Evolutionary conservation across 2,329 filamentous ascomycete genomes (phyloP).

Genomic region (Daldinia sp.): DNA sequence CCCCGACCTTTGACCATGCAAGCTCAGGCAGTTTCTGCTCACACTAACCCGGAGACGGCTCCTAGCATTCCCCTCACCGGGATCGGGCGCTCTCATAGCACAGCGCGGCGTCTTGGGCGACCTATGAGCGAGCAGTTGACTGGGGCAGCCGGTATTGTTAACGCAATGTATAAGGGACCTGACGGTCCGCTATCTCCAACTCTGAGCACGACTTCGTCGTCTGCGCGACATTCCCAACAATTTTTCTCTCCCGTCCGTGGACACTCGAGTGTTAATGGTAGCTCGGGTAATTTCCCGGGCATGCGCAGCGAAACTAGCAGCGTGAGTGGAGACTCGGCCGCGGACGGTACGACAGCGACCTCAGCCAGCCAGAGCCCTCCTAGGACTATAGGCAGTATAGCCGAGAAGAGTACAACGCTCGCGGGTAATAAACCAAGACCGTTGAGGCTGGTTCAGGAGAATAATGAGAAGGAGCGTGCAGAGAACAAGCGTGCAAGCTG

Average conservation of each 20-base stretch:
- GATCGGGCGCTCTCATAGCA: slow-evolving; percentile 62
- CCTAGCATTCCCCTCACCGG: slow-evolving; percentile 75
- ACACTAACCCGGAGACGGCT: slow-evolving; percentile 75
- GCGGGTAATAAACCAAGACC: slow-evolving; percentile 82
- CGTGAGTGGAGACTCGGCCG: slow-evolving; percentile 72
- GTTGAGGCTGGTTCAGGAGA: slow-evolving; percentile 86
- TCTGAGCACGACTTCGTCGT: slow-evolving; percentile 57
- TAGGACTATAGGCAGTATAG: slow-evolving; percentile 48
- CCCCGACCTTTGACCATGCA: slow-evolving; percentile 64
- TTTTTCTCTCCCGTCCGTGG: slow-evolving; percentile 60
- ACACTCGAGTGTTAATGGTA: slow-evolving; percentile 41
- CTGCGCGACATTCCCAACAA: slow-evolving; percentile 65
- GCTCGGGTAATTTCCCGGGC: slow-evolving; percentile 73
- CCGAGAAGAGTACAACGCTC: slow-evolving; percentile 66
- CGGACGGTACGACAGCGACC: slow-evolving; percentile 57
- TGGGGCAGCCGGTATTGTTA: slow-evolving; percentile 75
- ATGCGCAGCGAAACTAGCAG: slow-evolving; percentile 72
- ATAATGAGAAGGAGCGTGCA: slow-evolving; percentile 58
- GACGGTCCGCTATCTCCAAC: slow-evolving; percentile 69
- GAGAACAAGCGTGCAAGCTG: slow-evolving; percentile 69
- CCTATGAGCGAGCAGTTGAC: slow-evolving; percentile 72
- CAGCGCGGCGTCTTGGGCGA: slow-evolving; percentile 57
- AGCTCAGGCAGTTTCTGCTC: slow-evolving; percentile 49
- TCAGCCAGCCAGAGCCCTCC: slow-evolving; percentile 58
- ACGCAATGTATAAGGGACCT: slow-evolving; percentile 87